Conservation (phyloP, 495 filamentous ascomycete species). For the Trichoderma gamsii region DNA sequence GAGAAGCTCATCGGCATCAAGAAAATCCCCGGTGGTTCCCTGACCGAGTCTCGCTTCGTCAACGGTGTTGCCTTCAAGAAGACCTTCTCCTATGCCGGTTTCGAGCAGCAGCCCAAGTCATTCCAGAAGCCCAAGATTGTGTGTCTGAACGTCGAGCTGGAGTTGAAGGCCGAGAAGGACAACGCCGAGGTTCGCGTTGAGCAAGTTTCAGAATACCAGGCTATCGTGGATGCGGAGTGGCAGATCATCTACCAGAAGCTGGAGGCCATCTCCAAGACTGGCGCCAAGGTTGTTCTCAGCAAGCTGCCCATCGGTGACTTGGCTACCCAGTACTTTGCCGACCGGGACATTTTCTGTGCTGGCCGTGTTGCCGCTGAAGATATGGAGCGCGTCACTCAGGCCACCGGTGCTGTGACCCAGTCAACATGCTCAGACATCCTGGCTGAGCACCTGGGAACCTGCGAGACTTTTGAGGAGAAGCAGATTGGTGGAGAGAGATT, state of each 20-base stretch:
- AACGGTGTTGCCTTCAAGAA: slow-evolving; percentile 99
- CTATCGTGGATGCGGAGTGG: slow-evolving; percentile 98
- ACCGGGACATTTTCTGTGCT: slow-evolving; percentile 97
- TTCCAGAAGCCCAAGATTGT: slow-evolving; percentile 92
- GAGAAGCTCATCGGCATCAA: slow-evolving; percentile 97
- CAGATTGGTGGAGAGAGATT: slow-evolving; percentile 96
- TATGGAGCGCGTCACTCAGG: slow-evolving; percentile 92
- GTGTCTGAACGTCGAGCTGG: slow-evolving; percentile 93
- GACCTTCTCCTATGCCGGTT: slow-evolving; percentile 97
- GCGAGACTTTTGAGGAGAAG: slow-evolving; percentile 84
- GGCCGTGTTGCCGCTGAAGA: slow-evolving; percentile 89
- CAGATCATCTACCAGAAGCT: slow-evolving; percentile 99
- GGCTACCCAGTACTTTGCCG: slow-evolving; percentile 96
- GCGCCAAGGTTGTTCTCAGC: slow-evolving; percentile 92
- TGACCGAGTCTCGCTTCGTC: slow-evolving; percentile 95
- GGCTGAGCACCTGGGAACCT: slow-evolving; percentile 82
- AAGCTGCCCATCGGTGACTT: slow-evolving; percentile 97
- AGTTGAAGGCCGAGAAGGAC: slow-evolving; percentile 97
- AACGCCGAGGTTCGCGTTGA: slow-evolving; percentile 97
- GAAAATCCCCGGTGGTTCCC: slow-evolving; percentile 92
- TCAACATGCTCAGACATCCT: slow-evolving; percentile 96
- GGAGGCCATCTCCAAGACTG: slow-evolving; percentile 85
- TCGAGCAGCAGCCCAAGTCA: slow-evolving; percentile 96
- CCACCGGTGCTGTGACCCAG: slow-evolving; percentile 85
- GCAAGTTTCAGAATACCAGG: slow-evolving; percentile 98